Conservation (phyloP, 768 basidiomycete genomes). For the Rhodotorula diobovata region DNA sequence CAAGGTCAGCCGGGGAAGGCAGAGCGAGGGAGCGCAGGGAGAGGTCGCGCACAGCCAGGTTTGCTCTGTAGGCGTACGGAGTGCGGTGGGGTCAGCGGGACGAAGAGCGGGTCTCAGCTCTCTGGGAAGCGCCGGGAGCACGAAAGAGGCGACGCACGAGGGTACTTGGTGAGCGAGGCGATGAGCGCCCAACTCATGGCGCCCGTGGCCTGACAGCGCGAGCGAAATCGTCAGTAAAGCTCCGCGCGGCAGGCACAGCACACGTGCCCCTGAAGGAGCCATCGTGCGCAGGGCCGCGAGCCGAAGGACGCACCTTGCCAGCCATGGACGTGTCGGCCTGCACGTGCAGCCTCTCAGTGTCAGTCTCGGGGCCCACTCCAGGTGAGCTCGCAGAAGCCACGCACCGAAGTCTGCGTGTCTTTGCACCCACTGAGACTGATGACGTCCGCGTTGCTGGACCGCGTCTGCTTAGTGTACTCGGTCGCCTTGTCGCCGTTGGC, state of each 20-base stretch:
- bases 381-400: no score
- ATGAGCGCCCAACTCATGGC: slow-evolving; percentile 51
- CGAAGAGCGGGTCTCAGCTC: not conserved
- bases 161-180: slow-evolving; percentile 46
- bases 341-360: no score
- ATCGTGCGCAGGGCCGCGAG: no score
- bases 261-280: no score
- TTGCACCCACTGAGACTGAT: slow-evolving; percentile 52
- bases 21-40: slow-evolving; percentile 35
- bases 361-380: no score
- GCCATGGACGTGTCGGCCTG: not conserved
- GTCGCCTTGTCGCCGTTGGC: slow-evolving; percentile 64
- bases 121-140: not conserved
- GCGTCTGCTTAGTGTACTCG: slow-evolving; percentile 55
- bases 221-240: not conserved
- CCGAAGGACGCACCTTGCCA: no score
- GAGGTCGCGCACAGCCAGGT: slow-evolving; percentile 44
- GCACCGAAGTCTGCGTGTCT: slow-evolving; percentile 48
- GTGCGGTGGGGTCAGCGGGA: no score
- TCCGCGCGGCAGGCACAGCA: no score
- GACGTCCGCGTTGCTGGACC: slow-evolving; percentile 77
- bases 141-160: slow-evolving; percentile 29
- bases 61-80: slow-evolving; percentile 39
- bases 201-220: slow-evolving; percentile 48
- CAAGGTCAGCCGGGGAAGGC: not conserved